phyloP scores from a whole-genome alignment of 257 asterid species.

The Scutellaria baicalensis region DNA sequence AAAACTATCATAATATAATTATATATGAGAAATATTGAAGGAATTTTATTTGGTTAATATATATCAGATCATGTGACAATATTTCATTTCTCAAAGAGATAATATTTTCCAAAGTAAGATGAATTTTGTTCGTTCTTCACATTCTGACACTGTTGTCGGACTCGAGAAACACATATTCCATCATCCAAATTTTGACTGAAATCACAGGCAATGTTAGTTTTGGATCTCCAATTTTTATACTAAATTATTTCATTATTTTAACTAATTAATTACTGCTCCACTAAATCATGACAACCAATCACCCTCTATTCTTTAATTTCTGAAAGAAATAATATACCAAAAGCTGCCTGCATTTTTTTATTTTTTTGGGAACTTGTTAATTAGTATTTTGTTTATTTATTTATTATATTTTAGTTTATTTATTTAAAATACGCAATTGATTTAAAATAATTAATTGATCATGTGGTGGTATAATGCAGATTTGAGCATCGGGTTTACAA shows the following conservation, averaged over 20 bases:
- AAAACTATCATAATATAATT: neutral
- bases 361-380: too few relatives aligned
- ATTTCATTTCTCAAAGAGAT: neutral
- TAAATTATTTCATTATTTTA: neutral
- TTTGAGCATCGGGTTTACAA: neutral
- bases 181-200: constrained; percentile 19
- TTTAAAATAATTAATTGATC: neutral
- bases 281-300: constrained; percentile 16
- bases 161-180: constrained; percentile 14
- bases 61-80: neutral
- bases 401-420: too few relatives aligned
- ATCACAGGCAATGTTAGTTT: neutral
- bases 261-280: constrained; percentile 4
- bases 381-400: too few relatives aligned
- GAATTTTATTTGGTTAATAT: neutral
- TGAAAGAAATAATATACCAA: neutral
- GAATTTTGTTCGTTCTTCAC: neutral
- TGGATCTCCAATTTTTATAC: constrained; percentile 3
- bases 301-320: neutral
- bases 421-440: too few relatives aligned
- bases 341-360: neutral
- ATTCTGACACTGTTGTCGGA: constrained; percentile 26
- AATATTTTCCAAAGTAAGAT: neutral
- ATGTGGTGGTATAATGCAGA: neutral
- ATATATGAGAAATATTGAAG: too few relatives aligned